Conservation (phyloP, 1,284 basidiomycete species). For the Cronartium quercuum region DNA sequence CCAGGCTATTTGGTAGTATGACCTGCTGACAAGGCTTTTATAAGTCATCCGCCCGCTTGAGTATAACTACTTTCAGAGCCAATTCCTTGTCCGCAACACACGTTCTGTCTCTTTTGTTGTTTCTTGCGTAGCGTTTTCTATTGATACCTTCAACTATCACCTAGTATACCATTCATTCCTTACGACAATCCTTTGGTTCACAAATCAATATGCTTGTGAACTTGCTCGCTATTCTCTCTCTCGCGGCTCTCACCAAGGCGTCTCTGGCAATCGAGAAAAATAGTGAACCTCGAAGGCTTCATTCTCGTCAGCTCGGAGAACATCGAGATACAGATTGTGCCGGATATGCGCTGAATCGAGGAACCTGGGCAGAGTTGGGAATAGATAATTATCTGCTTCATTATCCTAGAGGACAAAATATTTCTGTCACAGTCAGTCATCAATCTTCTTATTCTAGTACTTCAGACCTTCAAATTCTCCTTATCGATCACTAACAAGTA, state of each 20-base stretch:
- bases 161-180: too few species aligned
- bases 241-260: neutral
- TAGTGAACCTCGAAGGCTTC: neutral
- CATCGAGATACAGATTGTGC: slow-evolving; percentile 6
- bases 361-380: slow-evolving; percentile 31
- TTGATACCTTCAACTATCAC: too few species aligned
- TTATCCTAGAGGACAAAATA: slow-evolving; percentile 18
- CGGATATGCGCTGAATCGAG: slow-evolving; percentile 29
- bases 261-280: neutral
- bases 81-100: too few species aligned
- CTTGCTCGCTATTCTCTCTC: neutral
- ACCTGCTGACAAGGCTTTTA: neutral
- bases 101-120: too few species aligned
- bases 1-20: neutral
- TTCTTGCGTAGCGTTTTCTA: too few species aligned
- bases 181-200: too few species aligned
- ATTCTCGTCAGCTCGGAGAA: neutral
- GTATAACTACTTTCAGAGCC: too few species aligned
- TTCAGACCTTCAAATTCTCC: neutral
- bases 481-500: neutral
- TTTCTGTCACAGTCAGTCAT: slow-evolving; percentile 9
- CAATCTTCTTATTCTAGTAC: neutral
- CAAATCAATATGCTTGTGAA: too few species aligned
- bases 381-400: slow-evolving; percentile 31
- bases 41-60: too few species aligned